Conservation (phyloP, 2,329 filamentous ascomycete genomes). For the Pseudogymnoascus pannorum region DNA sequence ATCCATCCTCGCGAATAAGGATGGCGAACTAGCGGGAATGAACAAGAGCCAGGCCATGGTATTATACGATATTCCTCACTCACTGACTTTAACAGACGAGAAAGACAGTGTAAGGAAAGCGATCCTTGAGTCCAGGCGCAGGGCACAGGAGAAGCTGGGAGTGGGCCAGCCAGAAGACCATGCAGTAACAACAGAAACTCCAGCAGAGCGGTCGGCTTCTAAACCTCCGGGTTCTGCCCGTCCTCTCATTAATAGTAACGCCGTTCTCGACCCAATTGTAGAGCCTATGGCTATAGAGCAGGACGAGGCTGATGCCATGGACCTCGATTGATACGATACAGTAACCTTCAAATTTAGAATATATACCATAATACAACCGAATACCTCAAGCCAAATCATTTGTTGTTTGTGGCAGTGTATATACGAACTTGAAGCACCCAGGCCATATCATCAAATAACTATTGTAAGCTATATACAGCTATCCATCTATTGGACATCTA, state of each 20-base stretch:
- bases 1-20: conserved; percentile 53
- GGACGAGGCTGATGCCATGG: conserved; percentile 1
- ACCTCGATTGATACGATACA: conserved; percentile 3
- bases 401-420: neutral
- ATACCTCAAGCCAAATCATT: no score
- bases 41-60: conserved; percentile 56
- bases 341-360: conserved; percentile 1
- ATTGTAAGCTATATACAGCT: conserved; percentile 13
- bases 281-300: neutral
- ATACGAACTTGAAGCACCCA: neutral
- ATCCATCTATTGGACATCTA: conserved; percentile 34
- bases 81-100: conserved; percentile 66
- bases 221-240: neutral
- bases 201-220: neutral
- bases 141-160: conserved; percentile 50
- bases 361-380: neutral
- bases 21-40: conserved; percentile 49
- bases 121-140: conserved; percentile 69
- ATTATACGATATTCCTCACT: conserved; percentile 73
- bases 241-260: neutral
- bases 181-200: neutral
- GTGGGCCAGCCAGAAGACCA: neutral
- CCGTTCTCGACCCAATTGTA: neutral
- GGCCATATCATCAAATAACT: neutral
- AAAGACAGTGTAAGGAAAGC: conserved; percentile 73